These are phyloP conservation scores for Exophiala sp. DNA, from an alignment of 2,329 filamentous ascomycete species.

Conservation along the genomic window DNA sequence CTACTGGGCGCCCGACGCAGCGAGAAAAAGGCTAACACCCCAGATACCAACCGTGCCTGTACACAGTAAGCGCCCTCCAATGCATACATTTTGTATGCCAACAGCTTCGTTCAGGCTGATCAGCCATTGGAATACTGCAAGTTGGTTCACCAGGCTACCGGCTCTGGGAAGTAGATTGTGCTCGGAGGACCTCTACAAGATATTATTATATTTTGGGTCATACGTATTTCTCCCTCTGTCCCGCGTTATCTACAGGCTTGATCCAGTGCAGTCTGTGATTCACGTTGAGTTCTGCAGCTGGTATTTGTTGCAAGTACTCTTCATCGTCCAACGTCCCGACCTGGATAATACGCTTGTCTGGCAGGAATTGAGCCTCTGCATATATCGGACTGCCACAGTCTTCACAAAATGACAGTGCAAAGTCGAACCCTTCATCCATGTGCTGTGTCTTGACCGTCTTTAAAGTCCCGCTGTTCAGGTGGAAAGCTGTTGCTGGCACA, in stretches of 20 bases:
- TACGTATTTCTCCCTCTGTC: conserved; percentile 9
- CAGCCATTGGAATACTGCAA: too few relatives aligned
- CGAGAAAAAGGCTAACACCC: too few relatives aligned
- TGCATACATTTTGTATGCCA: too few relatives aligned
- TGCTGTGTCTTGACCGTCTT: conserved; percentile 3
- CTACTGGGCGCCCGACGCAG: too few relatives aligned
- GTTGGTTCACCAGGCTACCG: too few relatives aligned
- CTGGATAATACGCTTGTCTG: neutral
- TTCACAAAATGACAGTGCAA: neutral
- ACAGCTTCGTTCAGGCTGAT: too few relatives aligned
- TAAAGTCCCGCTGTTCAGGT: neutral
- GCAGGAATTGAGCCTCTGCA: neutral
- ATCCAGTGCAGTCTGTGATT: conserved; percentile 7
- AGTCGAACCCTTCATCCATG: conserved; percentile 10
- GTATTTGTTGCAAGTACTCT: neutral
- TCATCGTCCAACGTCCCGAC: conserved; percentile 8
- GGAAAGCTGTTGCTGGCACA: neutral
- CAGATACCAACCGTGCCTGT: too few relatives aligned
- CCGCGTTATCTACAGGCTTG: neutral
- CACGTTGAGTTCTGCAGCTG: conserved; percentile 4
- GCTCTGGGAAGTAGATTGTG: too few relatives aligned
- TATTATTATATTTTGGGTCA: neutral
- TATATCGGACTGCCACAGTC: conserved; percentile 10
- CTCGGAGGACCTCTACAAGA: too few relatives aligned
- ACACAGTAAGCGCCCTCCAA: too few relatives aligned